Percentiles rank a stretch among this genome's conserved stretches.
These are phyloP conservation scores for Rachicladosporium sp. DNA, from an alignment of 2,329 filamentous ascomycete genomes.

Conservation along the genomic window DNA sequence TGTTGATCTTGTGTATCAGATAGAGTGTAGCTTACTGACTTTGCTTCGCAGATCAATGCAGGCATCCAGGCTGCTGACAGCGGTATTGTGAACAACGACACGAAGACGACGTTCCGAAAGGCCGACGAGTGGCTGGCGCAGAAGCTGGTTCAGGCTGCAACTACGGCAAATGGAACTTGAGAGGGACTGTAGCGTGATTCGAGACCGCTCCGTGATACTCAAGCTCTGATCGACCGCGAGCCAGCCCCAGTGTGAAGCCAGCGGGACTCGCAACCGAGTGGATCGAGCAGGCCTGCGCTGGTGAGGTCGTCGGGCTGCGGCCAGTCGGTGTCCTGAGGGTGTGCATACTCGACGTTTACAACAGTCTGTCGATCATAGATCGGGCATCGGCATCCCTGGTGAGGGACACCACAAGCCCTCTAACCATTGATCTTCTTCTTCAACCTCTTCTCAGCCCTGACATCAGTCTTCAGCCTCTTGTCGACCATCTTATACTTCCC, in stretches of 20 bases:
- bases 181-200: too few relatives aligned
- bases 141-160: slow-evolving; percentile 10
- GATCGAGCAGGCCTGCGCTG: too few relatives aligned
- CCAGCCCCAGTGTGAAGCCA: too few relatives aligned
- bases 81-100: slow-evolving; percentile 30
- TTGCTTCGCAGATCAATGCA: slow-evolving; percentile 37
- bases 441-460: slow-evolving; percentile 70
- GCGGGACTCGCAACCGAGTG: too few relatives aligned
- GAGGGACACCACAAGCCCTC: too few relatives aligned
- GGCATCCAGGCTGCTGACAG: slow-evolving; percentile 44
- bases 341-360: too few relatives aligned
- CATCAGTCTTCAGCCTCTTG: slow-evolving; percentile 89
- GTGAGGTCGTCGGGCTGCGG: too few relatives aligned
- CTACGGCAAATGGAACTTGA: background rate
- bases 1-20: slow-evolving; percentile 18
- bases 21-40: slow-evolving; percentile 5
- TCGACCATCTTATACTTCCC: slow-evolving; percentile 97
- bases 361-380: too few relatives aligned
- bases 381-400: too few relatives aligned
- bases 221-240: too few relatives aligned
- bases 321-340: too few relatives aligned
- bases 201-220: too few relatives aligned
- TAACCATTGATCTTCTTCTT: slow-evolving; percentile 50
- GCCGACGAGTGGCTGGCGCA: slow-evolving; percentile 46
- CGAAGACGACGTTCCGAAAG: slow-evolving; percentile 44